phyloP scores from a whole-genome alignment of 169 alveolate species.

The Perkinsus olseni region DNA sequence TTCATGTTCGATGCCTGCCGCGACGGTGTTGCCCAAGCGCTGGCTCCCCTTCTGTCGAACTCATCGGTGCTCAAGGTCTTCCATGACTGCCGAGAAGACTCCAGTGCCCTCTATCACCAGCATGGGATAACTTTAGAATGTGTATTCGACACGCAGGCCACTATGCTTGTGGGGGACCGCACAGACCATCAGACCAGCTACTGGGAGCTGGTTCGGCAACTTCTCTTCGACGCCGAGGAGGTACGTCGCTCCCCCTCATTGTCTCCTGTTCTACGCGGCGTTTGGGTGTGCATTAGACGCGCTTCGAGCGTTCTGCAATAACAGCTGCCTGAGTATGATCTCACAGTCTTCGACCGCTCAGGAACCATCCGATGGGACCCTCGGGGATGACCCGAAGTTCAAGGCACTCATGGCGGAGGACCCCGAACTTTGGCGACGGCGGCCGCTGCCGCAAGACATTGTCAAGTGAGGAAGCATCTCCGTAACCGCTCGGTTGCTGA shows the following conservation, averaged over 20 bases:
- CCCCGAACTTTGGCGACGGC: constrained; percentile 18
- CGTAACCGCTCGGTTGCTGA: background rate
- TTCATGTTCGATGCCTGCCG: constrained; percentile 37
- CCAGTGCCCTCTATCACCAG: constrained; percentile 49
- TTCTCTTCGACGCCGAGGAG: background rate
- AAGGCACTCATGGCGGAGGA: constrained; percentile 15
- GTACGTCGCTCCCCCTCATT: background rate
- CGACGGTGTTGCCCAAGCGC: constrained; percentile 14
- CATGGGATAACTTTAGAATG: constrained; percentile 40
- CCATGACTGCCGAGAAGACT: constrained; percentile 46
- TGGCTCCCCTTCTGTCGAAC: constrained; percentile 16
- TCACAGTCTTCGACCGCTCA: background rate
- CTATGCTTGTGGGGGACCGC: background rate
- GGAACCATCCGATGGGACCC: background rate
- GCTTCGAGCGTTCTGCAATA: too few relatives aligned
- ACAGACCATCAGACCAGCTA: background rate
- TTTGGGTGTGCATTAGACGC: too few relatives aligned
- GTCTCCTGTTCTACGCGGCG: background rate
- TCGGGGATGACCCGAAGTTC: background rate
- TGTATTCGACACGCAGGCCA: constrained; percentile 50
- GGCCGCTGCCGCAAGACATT: constrained; percentile 22
- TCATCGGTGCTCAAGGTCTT: constrained; percentile 18
- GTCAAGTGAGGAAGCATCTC: constrained; percentile 19
- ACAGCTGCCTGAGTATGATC: too few relatives aligned
- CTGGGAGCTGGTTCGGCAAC: background rate